Percentiles rank a stretch among this genome's conserved stretches.
phyloP scores from a whole-genome alignment of 2,329 filamentous ascomycete genomes.

The Corynespora cassiicola region DNA sequence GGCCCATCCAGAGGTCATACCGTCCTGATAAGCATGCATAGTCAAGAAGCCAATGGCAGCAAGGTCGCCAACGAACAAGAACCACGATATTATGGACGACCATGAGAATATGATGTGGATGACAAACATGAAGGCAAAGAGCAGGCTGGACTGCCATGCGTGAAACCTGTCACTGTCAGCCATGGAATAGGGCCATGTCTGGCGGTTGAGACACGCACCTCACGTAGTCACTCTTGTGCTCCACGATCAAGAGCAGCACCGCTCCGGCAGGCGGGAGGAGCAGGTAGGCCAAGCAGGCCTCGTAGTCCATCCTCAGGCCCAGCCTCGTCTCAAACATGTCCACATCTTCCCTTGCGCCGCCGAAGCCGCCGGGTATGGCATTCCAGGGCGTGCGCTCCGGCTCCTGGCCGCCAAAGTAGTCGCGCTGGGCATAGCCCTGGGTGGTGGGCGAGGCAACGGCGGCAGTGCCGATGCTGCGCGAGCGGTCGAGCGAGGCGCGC shows the following conservation, averaged over 20 bases:
- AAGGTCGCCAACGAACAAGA: slow-evolving; percentile 79
- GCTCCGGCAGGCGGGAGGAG: slow-evolving; percentile 84
- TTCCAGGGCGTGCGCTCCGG: slow-evolving; percentile 40
- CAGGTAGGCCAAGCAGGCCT: slow-evolving; percentile 89
- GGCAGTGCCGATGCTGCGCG: slow-evolving; percentile 34
- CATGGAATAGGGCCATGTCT: too few species aligned
- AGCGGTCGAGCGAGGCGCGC: slow-evolving; percentile 44
- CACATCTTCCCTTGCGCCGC: slow-evolving; percentile 68
- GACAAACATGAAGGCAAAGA: slow-evolving; percentile 75
- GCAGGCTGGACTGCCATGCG: slow-evolving; percentile 89
- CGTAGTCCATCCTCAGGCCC: slow-evolving; percentile 84
- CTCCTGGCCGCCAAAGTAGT: slow-evolving; percentile 39
- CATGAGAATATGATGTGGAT: slow-evolving; percentile 87
- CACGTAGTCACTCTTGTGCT: slow-evolving; percentile 97
- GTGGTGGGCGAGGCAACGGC: slow-evolving; percentile 40
- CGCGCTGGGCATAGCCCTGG: slow-evolving; percentile 46
- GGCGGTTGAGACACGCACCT: slow-evolving; percentile 66
- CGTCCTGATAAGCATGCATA: slow-evolving; percentile 82
- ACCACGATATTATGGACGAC: slow-evolving; percentile 83
- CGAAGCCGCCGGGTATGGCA: slow-evolving; percentile 24
- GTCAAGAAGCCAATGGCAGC: slow-evolving; percentile 78
- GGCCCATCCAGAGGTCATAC: slow-evolving; percentile 61
- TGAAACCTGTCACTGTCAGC: slow-evolving; percentile 71
- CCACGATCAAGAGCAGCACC: slow-evolving; percentile 81
- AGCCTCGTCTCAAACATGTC: slow-evolving; percentile 85